phyloP scores from a whole-genome alignment of 2,329 filamentous ascomycete genomes.

The Fusarium sp. region DNA sequence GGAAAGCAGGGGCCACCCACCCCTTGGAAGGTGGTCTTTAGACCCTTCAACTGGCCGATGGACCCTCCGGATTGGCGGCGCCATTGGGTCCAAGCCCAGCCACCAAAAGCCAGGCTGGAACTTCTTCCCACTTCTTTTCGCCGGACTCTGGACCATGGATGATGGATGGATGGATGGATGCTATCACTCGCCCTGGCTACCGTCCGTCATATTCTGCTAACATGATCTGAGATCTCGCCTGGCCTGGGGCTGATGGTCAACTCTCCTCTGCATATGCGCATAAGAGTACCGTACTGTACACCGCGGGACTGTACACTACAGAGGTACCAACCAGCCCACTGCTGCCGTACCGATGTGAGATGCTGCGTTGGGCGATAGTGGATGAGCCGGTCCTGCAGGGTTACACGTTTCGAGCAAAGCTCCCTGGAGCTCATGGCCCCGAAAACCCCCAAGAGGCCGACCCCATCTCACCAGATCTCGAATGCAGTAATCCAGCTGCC shows the following conservation, averaged over 20 bases:
- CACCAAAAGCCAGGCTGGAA: constrained; percentile 11
- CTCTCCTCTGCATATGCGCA: constrained; percentile 39
- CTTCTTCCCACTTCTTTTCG: not conserved
- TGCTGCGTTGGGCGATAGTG: constrained; percentile 38
- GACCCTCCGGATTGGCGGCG: constrained; percentile 12
- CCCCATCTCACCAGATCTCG: constrained; percentile 21
- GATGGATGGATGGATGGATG: constrained; percentile 5
- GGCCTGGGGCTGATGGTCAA: constrained; percentile 38
- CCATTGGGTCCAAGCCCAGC: constrained; percentile 27
- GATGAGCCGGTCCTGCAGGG: constrained; percentile 40
- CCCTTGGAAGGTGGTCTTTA: constrained; percentile 1
- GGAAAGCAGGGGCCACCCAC: constrained; percentile 11
- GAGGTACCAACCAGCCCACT: not conserved
- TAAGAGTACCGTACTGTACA: constrained; percentile 1
- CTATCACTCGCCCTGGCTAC: constrained; percentile 29
- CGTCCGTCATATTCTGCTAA: constrained; percentile 38
- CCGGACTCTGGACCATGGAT: constrained; percentile 13
- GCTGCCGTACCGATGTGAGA: constrained; percentile 28
- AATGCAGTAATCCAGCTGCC: constrained; percentile 22
- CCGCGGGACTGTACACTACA: not conserved
- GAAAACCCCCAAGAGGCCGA: constrained; percentile 17
- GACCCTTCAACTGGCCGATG: not conserved
- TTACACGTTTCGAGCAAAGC: constrained; percentile 40
- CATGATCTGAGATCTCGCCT: constrained; percentile 46
- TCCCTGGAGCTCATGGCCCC: constrained; percentile 27